A percentile compares a stretch with the other conserved stretches of the same genome.
Conservation (phyloP, 495 filamentous ascomycete genomes). For the Chaetomium fimeti region DNA sequence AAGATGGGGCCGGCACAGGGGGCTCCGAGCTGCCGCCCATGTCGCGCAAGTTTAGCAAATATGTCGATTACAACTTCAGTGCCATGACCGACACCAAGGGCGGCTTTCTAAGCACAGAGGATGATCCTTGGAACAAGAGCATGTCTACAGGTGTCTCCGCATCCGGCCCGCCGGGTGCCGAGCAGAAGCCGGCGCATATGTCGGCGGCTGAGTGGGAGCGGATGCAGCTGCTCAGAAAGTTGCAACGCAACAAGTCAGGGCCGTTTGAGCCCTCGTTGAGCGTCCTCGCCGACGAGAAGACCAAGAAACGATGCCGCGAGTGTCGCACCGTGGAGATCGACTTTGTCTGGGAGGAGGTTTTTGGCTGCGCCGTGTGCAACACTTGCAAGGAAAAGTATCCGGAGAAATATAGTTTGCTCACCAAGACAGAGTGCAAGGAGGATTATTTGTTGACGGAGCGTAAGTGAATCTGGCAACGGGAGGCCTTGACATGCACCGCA, state of each 20-base stretch:
- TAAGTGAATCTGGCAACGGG: constrained; percentile 43
- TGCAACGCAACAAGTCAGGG: constrained; percentile 71
- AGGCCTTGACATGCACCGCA: not conserved
- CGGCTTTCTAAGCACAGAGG: constrained; percentile 80
- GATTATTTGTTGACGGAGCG: constrained; percentile 95
- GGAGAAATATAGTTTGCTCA: constrained; percentile 89
- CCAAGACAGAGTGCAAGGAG: constrained; percentile 93
- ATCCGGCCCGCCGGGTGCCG: constrained; percentile 38
- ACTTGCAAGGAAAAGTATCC: constrained; percentile 82
- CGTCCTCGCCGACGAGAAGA: constrained; percentile 59
- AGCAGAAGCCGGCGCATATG: constrained; percentile 83
- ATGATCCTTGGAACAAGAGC: constrained; percentile 85
- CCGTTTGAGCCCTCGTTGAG: constrained; percentile 85
- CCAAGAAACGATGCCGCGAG: constrained; percentile 75
- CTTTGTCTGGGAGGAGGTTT: constrained; percentile 86
- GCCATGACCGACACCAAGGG: constrained; percentile 98
- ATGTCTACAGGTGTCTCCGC: constrained; percentile 52
- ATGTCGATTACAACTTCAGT: constrained; percentile 94
- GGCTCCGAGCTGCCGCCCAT: constrained; percentile 53
- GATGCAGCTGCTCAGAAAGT: constrained; percentile 63
- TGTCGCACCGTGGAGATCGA: constrained; percentile 85
- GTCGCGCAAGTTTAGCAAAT: constrained; percentile 73
- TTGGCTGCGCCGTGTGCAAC: constrained; percentile 67
- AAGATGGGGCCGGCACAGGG: constrained; percentile 53
- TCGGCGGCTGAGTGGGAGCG: constrained; percentile 90